phyloP scores from a whole-genome alignment of 2,329 filamentous ascomycete genomes.

The Colletotrichum endophyticum region DNA sequence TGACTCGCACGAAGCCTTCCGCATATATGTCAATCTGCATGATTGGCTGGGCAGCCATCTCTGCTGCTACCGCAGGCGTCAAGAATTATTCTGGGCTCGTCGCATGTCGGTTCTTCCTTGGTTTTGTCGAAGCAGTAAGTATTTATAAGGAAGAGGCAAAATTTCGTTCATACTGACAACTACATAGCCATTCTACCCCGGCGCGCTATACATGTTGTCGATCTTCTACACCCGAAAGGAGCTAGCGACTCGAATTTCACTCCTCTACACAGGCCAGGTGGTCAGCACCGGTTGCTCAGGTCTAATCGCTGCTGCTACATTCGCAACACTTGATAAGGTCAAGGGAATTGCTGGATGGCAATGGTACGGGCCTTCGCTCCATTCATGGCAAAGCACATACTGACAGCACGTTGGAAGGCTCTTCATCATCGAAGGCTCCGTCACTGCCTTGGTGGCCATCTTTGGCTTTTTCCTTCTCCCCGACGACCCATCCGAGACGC shows the following conservation, averaged over 20 bases:
- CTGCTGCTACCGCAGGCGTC: constrained; percentile 18
- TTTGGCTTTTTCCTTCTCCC: constrained; percentile 43
- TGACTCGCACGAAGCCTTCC: constrained; percentile 43
- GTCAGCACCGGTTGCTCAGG: constrained; percentile 15
- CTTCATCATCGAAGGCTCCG: constrained; percentile 27
- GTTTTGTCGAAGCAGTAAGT: constrained; percentile 14
- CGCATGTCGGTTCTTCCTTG: constrained; percentile 5
- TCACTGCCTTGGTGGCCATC: constrained; percentile 41
- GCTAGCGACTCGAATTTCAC: constrained; percentile 4
- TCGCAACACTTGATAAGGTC: background rate
- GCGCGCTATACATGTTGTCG: constrained; percentile 4
- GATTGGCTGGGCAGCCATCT: constrained; percentile 43
- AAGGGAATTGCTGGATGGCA: constrained; percentile 14
- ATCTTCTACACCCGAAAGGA: constrained; percentile 18
- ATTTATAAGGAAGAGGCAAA: too few relatives aligned
- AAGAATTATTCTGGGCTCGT: constrained; percentile 1
- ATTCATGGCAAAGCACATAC: background rate
- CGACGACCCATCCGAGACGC: constrained; percentile 30
- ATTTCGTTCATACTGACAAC: background rate
- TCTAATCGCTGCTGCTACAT: constrained; percentile 2
- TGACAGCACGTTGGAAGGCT: background rate
- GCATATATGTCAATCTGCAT: constrained; percentile 46
- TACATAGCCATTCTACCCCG: constrained; percentile 7
- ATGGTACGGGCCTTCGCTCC: background rate
- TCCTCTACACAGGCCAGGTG: constrained; percentile 7